These are phyloP conservation scores for Auricularia sp. DNA, from an alignment of 768 basidiomycete species.

Conservation along the genomic window DNA sequence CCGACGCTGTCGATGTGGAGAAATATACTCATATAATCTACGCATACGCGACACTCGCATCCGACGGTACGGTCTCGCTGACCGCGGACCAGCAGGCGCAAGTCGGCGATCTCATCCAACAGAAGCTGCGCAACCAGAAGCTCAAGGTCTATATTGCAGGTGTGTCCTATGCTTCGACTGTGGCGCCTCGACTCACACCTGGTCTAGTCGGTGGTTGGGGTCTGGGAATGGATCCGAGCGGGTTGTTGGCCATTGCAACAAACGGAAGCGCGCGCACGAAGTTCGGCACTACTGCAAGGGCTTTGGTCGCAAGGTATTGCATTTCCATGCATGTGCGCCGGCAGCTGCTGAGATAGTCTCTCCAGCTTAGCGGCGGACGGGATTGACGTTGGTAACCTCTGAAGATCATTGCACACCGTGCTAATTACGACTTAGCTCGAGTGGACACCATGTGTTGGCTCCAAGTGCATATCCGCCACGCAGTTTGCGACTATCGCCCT, in stretches of 20 bases:
- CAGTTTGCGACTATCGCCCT: not conserved
- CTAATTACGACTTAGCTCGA: not conserved
- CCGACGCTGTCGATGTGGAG: not conserved
- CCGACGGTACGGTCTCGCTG: not conserved
- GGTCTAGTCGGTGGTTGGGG: not conserved
- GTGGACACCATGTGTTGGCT: not conserved
- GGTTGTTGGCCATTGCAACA: not conserved
- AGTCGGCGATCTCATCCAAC: not conserved
- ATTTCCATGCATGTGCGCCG: not conserved
- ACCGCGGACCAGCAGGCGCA: not conserved
- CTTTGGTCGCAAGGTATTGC: not conserved
- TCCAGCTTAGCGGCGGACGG: not conserved
- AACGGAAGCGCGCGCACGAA: not conserved
- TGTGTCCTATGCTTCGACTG: not conserved
- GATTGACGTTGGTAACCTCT: not conserved
- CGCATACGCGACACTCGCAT: not conserved
- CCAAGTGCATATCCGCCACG: not conserved
- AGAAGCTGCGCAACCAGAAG: not conserved
- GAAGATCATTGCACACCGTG: not conserved
- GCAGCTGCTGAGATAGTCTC: not conserved
- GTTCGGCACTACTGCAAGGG: not conserved
- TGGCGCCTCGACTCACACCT: not conserved
- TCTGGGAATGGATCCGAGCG: not conserved
- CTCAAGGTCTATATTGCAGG: not conserved
- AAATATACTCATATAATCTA: not conserved